Evolutionary conservation across 2,329 filamentous ascomycete species (phyloP), one percentile per base, ranked within the genome.

Genomic region (Penicillium sp.): DNA sequence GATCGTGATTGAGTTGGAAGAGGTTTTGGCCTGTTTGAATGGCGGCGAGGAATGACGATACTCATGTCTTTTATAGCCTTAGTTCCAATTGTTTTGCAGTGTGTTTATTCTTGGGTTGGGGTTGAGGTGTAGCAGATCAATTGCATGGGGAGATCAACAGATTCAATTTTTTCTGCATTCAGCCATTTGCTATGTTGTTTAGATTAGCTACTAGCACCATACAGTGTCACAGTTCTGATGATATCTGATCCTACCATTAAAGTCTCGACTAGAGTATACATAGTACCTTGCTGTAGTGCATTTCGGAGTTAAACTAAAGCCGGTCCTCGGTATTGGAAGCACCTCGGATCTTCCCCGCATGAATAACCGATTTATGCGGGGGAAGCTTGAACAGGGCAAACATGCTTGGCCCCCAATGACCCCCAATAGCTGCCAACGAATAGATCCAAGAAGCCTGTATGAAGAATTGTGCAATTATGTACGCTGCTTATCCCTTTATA

Each of bases 1-100:
- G 75, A 84, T 94, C 6, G 79, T 93, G 23, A 79, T 73, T 53
- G 87, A 93, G 71, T 75, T 94, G 65, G 82, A 83, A 65, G 83
- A 81, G 5, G 81, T 77, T 18, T 49, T 79, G 59, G 63, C 66
- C 23, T 78, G 77, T 67, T 65, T 81, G 48, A 69, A 68, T 16
- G 70, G 71, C 28, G 69, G 69, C 48, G 74, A 75, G 49, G 66
- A 68, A 19, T 67, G 62, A 67, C 65, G 61, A 65, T 58, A 57
- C 44, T 52, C 56, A 54, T 60, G 56, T 51, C 45, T 42, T 59
- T 56, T 46, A 21, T 55, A 55, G 54, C 57, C 51, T 56, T 60
- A 54, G 28, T 37, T 50, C 11, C 24, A 5, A 28, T 43, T 49
- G 40, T 34, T 46, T 28, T 43, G 23, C n/a, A 24, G n/a, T 54